A percentile compares a stretch with the other conserved stretches of the same genome.
phyloP scores from a whole-genome alignment of 2,329 filamentous ascomycete genomes.

The Cercospora citrullina region DNA sequence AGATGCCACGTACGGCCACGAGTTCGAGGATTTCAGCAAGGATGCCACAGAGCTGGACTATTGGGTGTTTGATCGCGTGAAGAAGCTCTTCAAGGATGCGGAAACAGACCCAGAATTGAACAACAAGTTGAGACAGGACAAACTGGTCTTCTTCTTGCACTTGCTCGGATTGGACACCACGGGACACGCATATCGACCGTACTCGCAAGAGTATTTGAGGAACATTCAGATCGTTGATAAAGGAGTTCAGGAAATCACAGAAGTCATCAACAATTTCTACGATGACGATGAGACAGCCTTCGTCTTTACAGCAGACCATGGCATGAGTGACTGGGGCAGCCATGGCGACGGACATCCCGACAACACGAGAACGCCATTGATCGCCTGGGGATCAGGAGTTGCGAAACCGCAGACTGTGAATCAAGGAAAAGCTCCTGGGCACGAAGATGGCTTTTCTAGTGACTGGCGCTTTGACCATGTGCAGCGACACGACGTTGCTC shows the following conservation, averaged over 20 bases:
- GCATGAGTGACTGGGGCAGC: slow-evolving; percentile 99
- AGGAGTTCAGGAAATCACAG: slow-evolving; percentile 80
- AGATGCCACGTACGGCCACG: slow-evolving; percentile 77
- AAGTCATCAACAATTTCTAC: slow-evolving; percentile 84
- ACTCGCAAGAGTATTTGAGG: slow-evolving; percentile 90
- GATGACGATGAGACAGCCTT: slow-evolving; percentile 80
- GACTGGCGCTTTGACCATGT: slow-evolving; percentile 84
- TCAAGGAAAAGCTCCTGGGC: slow-evolving; percentile 67
- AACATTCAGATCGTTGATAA: slow-evolving; percentile 94
- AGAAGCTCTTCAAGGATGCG: slow-evolving; percentile 79
- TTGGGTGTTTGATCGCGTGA: slow-evolving; percentile 96
- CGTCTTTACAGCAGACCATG: slow-evolving; percentile 95
- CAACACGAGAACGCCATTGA: slow-evolving; percentile 90
- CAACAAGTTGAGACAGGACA: slow-evolving; percentile 73
- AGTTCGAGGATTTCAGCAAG: slow-evolving; percentile 86
- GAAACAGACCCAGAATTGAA: slow-evolving; percentile 74
- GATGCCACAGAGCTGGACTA: slow-evolving; percentile 79
- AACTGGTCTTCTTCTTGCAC: slow-evolving; percentile 92
- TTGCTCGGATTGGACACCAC: slow-evolving; percentile 88
- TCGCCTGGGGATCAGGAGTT: slow-evolving; percentile 90
- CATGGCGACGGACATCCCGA: slow-evolving; percentile 97
- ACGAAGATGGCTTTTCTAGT: slow-evolving; percentile 81
- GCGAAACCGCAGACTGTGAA: slow-evolving; percentile 66
- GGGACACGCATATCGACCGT: slow-evolving; percentile 82
- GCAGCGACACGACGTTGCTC: slow-evolving; percentile 83